A percentile compares a stretch with the other conserved stretches of the same genome.
Evolutionary conservation across 1,284 basidiomycete genomes (phyloP).

Genomic region (Chiua sp.): DNA sequence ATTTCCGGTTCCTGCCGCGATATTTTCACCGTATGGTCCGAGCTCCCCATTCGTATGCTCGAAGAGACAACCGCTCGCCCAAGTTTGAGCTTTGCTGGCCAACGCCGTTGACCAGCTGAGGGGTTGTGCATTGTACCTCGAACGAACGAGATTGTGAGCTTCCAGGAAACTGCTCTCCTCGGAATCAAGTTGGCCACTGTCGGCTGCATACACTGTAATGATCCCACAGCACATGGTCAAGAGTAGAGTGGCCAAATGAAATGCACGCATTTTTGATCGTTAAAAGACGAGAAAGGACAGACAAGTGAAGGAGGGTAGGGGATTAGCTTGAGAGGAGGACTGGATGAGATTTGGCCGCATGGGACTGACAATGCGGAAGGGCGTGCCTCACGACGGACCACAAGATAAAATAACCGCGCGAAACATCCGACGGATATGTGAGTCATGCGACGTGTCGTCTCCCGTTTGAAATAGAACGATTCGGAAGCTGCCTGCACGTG

Average conservation of each 20-base stretch:
- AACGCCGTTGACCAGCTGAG: conserved; percentile 54
- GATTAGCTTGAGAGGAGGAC: not conserved
- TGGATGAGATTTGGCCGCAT: not conserved
- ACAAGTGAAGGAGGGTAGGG: not conserved
- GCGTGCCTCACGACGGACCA: conserved; percentile 18
- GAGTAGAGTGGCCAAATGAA: conserved; percentile 6
- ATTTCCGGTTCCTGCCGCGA: conserved; percentile 57
- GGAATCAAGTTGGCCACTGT: conserved; percentile 4
- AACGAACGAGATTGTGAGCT: conserved; percentile 54
- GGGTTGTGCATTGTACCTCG: conserved; percentile 44
- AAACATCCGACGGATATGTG: conserved; percentile 2
- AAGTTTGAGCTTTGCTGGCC: conserved; percentile 50
- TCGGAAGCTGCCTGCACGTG: not conserved
- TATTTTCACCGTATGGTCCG: conserved; percentile 57
- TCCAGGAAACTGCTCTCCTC: conserved; percentile 41
- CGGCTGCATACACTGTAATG: conserved; percentile 4
- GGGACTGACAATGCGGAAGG: not conserved
- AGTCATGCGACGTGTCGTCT: not conserved
- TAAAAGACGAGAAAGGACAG: conserved; percentile 6
- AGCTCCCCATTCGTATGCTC: conserved; percentile 50
- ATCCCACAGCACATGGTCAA: conserved; percentile 1
- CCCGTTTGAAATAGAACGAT: not conserved
- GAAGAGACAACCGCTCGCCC: conserved; percentile 56
- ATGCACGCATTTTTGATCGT: conserved; percentile 8
- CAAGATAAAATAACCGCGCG: conserved; percentile 1